Percentiles rank a stretch among this genome's conserved stretches.
Conservation (phyloP, 139 green algal genomes). For the Chlamydomonas eustigma region DNA sequence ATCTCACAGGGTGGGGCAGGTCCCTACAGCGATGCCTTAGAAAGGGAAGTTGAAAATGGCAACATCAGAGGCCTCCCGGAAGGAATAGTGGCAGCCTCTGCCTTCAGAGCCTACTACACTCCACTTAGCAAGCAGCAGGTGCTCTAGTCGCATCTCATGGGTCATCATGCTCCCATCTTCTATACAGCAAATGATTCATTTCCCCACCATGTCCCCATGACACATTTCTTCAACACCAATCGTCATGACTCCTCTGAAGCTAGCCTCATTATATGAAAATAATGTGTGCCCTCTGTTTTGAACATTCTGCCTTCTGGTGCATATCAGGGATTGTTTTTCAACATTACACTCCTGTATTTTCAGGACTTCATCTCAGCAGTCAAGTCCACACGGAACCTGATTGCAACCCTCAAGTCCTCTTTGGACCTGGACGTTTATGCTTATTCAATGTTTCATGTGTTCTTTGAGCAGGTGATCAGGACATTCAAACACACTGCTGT, state of each 20-base stretch:
- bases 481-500: too few species aligned
- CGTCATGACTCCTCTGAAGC: too few species aligned
- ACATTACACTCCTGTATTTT: not conserved
- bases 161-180: too few species aligned
- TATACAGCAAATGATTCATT: too few species aligned
- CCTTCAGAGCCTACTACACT: constrained; percentile 82
- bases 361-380: constrained; percentile 81
- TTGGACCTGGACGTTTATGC: constrained; percentile 70
- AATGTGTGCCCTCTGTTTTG: too few species aligned
- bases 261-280: too few species aligned
- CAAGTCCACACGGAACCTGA: constrained; percentile 18
- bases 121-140: constrained; percentile 64
- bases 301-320: too few species aligned
- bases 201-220: too few species aligned
- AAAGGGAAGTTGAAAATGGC: constrained; percentile 18
- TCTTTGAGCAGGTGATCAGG: constrained; percentile 89
- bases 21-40: constrained; percentile 67
- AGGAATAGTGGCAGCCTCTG: constrained; percentile 49
- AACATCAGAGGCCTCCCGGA: constrained; percentile 28
- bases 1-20: constrained; percentile 71
- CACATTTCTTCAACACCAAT: too few species aligned
- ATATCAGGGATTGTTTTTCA: not conserved
- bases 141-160: too few species aligned
- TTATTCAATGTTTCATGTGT: constrained; percentile 92
- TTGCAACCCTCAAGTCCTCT: constrained; percentile 21